Base-by-base conservation (phyloP, 192 early-diverging fungal species). In the Rhizophagus prolifer region DNA sequence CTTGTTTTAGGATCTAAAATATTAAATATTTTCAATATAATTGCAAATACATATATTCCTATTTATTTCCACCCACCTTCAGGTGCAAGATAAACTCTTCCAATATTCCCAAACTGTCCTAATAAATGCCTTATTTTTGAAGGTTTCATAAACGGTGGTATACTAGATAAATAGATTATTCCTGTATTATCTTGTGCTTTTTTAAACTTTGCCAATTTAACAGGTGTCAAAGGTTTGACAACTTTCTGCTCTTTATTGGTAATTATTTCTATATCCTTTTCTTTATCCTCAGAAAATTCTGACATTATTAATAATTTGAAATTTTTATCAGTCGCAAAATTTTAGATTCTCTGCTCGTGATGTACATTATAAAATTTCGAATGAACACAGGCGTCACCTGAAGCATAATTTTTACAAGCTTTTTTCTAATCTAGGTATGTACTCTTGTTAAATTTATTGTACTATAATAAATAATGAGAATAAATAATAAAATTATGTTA, bases 131-230 rank as follows among this genome's bases (percentile, higher is more conserved):
- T 90, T 31, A 99, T 81, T 66, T 94, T 94, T 28, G 81, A 67
- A 1, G 93, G 94, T 75, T 92, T 92, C 96, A 98, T 98, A 82
- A 95, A 97, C 14, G 94, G 95, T 21, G 97, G 97, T 16, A 99
- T 83, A 21, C 92, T 85, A 19, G 96, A 96, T 65, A 99, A 82
- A 82, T 99, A 99, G 30, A 94, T 86, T 12, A 99, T 91, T 9
- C 97, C 97, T 0, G 94, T 93, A 63, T 87, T 87, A 58, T 94
- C 88, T 13, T 91, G 84, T 23, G 86, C 91, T 44, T 82, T 77
- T 79, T 92, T 82, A 82, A 92, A 91, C 69, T 91, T 85, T 38
- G 83, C 81, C 8, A 95, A 79, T 25, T 86, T 86, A 58, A 82
- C 83, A 0, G 85, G 81, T 4, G 89, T 88, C 58, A 95, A 75